Conservation (phyloP, 2,329 filamentous ascomycete genomes). For the Cadophora gregata region DNA sequence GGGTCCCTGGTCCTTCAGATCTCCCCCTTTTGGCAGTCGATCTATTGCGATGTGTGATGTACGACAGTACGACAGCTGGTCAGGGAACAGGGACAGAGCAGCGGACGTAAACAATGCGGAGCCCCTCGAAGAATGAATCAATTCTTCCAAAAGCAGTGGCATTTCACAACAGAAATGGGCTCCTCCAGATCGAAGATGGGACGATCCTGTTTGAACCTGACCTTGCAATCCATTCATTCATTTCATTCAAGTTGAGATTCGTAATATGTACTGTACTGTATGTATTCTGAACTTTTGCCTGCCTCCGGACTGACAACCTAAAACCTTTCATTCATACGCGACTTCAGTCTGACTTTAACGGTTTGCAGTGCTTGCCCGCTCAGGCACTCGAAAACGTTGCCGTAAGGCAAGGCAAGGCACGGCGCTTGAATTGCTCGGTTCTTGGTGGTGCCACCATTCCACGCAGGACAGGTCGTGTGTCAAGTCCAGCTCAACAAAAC, state of each 20-base stretch:
- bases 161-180: neutral
- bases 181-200: neutral
- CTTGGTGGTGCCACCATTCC: neutral
- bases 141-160: neutral
- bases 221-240: neutral
- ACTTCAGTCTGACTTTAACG: slow-evolving; percentile 4
- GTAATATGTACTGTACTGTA: neutral
- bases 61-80: neutral
- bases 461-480: neutral
- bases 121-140: neutral
- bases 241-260: too few species aligned
- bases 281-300: neutral
- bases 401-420: neutral
- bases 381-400: slow-evolving; percentile 3
- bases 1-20: neutral
- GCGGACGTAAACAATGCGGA: neutral
- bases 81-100: neutral
- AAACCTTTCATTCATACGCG: neutral
- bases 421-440: neutral
- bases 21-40: slow-evolving; percentile 13
- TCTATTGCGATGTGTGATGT: neutral
- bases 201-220: neutral
- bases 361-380: slow-evolving; percentile 3
- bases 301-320: neutral
- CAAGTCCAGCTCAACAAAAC: neutral